Evolutionary conservation across 2,329 filamentous ascomycete genomes (phyloP), one percentile per base, ranked within the genome.

Genomic region (Talaromyces verruculosus): DNA sequence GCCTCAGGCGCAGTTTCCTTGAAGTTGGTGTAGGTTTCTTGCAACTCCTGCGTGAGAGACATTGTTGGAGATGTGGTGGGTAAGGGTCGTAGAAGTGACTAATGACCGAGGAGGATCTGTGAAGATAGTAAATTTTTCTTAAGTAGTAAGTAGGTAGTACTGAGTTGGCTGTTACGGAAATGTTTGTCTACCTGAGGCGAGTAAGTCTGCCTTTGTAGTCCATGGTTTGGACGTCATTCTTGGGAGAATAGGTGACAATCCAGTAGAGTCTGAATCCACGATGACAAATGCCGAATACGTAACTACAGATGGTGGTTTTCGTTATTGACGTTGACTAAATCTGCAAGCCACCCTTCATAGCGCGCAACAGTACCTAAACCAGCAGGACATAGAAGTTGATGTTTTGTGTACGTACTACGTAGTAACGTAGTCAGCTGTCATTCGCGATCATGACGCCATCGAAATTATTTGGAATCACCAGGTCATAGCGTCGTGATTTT

Each of bases 21-120:
- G 28, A 61, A 61, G 15, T 49, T 45, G 25, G 17, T 45, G 41
- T 49, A 47, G 11, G 43, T 61, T 35, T 45, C 22, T 49, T 47
- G 37, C 17, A 45, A 45, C 11, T 61, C 59, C 35, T 61, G 13
- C 37, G 59, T 47, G 25, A 61, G 59, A 43, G 59, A 61, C 59
- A 61, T 61, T n/a, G 41, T 61, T 35, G 59, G 10, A 61, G 15
- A 35, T n/a, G n/a, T 17, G 41, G 39, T 47, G 4, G 59, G 28
- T 28, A 17, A 49, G 19, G 13, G 13, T 49, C 22, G 47, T 49
- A 28, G 43, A 25, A 49, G 25, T 25, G 19, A 22, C 8, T 49
- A 17, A 28, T 47, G 22, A 28, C 22, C 13, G 13, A 28, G 2
- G 11, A 49, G 1, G 5, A 17, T 28, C 1, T 13, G 11, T 28